These are phyloP conservation scores for Vicia faba DNA, from an alignment of 306 rosid genomes.

Conservation along the genomic window DNA sequence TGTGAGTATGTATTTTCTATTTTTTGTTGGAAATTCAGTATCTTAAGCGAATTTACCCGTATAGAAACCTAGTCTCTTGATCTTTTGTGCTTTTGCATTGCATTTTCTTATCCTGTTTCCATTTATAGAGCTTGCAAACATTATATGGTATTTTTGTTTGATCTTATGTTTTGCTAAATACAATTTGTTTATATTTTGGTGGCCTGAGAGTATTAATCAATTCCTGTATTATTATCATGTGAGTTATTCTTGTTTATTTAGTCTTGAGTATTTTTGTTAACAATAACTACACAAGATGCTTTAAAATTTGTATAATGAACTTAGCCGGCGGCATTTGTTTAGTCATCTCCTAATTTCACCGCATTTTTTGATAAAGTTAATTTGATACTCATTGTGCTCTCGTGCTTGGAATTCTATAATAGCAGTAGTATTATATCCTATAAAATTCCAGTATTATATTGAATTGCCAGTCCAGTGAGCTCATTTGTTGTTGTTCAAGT, in stretches of 20 bases:
- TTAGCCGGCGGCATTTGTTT: not conserved
- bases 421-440: constrained; percentile 24
- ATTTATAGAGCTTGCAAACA: constrained; percentile 29
- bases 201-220: constrained; percentile 13
- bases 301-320: constrained; percentile 14
- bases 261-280: constrained; percentile 1
- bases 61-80: constrained; percentile 21
- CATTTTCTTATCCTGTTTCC: constrained; percentile 13
- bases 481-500: constrained; percentile 35
- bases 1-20: constrained; percentile 1
- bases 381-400: constrained; percentile 8
- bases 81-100: constrained; percentile 18
- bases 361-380: constrained; percentile 31
- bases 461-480: constrained; percentile 21
- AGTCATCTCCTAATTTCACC: constrained; percentile 26
- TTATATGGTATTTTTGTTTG: not conserved
- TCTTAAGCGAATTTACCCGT: constrained; percentile 9
- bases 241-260: constrained; percentile 11
- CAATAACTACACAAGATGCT: constrained; percentile 13
- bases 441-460: constrained; percentile 21
- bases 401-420: constrained; percentile 13
- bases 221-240: not conserved
- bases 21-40: constrained; percentile 26
- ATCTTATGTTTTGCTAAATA: constrained; percentile 23
- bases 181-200: constrained; percentile 24